Base-by-base conservation (phyloP, 2,329 filamentous ascomycete genomes). In the Sporothrix globosa region DNA sequence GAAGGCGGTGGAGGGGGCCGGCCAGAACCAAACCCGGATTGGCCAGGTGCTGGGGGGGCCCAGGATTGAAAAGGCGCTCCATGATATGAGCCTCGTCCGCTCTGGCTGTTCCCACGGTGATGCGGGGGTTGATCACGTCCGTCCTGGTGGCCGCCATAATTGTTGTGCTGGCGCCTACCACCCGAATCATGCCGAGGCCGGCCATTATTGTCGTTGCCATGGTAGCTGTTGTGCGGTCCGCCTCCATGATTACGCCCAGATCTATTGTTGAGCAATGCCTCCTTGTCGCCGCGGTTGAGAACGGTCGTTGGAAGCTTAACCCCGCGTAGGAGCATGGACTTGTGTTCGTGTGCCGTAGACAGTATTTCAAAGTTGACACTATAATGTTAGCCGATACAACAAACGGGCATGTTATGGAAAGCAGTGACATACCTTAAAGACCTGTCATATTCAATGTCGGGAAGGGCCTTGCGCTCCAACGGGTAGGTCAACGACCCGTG, bases 311-410 rank as follows among this genome's bases (percentile, higher is more conserved):
- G 88, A 70, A 94, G 85, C 75, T 90, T 89, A 52, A 94, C 89
- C 14, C 96, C 96, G 2, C 93, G 90, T 48, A 99, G 85, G 17
- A 99, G 86, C 91, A 97, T 96, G 6, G 94, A 97, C 78, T 97
- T 97, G 81, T 99, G 96, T 4, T 88, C 83, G 75, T 92, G 87
- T 11, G 83, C 84, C 21, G 88, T 88, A 53, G 86, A 84, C 0
- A 95, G 94, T 81, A 97, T 91, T 58, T 93, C 88, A 78, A 96
- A 99, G 76, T 92, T 84, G 13, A 98, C 93, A 77, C 92, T 97
- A 74, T 77, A 83, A 80, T 70, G 19, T 52, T 58, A 50, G 21
- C 21, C 34, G 27, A 19, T 17, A 19, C n/a, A 41, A 41, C 17
- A 63, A 19, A 17, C 21, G 24, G 24, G 54, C n/a, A 17, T 9